Evolutionary conservation across 108 stramenopile species (phyloP), one percentile per base, ranked within the genome.

Genomic region (Nitzschia sp.): DNA sequence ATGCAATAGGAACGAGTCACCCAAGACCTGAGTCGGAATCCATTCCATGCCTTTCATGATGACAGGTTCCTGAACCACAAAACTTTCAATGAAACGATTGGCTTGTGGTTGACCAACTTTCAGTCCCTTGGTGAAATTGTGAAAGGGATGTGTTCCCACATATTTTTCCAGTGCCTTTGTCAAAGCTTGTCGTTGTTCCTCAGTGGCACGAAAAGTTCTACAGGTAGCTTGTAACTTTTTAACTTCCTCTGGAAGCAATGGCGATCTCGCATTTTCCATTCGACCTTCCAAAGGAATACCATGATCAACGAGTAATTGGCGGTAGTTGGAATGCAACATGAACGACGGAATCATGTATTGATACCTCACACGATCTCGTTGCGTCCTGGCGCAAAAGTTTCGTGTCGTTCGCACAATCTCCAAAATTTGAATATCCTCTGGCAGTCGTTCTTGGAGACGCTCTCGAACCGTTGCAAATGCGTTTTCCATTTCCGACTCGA

Each of bases 331-430:
- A 33, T 71, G 80, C 26, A 67, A 34, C 47, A 88, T 72, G 72
- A 82, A 97, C 29, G 94, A 89, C 24, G 99, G 99, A 53, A 99
- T 81, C 86, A 98, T 94, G 84, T 99, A 99, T 72, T 96, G 93
- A 82, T 99, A 99, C 32, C 95, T 74, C 6, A 98, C 94, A 48
- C 81, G 83, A 64, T 90, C 91, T 73, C 97, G 85, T 63, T 83
- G 81, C 0, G 90, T 96, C 57, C 94, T 93, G 38, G 97, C 91
- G 72, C 97, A 95, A 73, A 99, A 98, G 33, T 68, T 71, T 58
- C 92, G 85, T 19, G 89, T 88, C 0, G 86, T 82, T 30, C 96
- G 90, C 33, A 78, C 71, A 31, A 98, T 71, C 66, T 93, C 95
- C 60, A 97, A 51, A 21, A 96, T 74, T 17, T 83, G 78, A 46